Conservation (phyloP, 148 eudicot species). For the Beta vulgaris region DNA sequence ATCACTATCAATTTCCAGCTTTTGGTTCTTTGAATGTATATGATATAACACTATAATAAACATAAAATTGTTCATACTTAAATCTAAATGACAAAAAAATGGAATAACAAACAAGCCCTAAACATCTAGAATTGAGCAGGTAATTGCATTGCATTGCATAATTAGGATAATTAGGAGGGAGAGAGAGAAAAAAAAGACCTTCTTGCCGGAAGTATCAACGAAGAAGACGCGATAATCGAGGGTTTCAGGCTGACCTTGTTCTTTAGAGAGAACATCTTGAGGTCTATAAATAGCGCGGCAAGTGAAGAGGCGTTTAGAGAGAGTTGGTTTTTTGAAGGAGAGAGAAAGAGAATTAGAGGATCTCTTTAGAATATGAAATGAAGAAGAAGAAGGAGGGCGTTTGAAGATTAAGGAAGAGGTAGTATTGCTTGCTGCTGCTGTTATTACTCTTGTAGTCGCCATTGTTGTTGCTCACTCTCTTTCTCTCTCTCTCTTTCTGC, state of each 20-base stretch:
- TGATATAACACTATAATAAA: too few species aligned
- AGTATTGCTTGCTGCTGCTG: constrained; percentile 38
- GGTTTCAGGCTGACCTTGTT: constrained; percentile 70
- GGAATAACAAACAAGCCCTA: background rate
- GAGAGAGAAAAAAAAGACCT: constrained; percentile 33
- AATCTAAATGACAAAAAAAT: background rate
- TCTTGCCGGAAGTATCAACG: constrained; percentile 64
- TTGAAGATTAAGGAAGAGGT: constrained; percentile 49
- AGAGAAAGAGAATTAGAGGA: constrained; percentile 32
- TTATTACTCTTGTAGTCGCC: constrained; percentile 61
- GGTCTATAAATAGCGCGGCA: constrained; percentile 62
- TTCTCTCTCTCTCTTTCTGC: background rate
- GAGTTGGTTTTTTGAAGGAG: constrained; percentile 33
- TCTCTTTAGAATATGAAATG: constrained; percentile 5
- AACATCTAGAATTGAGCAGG: too few species aligned
- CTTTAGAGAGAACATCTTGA: constrained; percentile 39
- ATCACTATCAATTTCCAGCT: too few species aligned
- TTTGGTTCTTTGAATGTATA: too few species aligned
- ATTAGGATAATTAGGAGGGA: background rate
- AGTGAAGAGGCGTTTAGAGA: constrained; percentile 47
- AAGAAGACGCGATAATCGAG: constrained; percentile 82
- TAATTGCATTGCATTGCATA: background rate
- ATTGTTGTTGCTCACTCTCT: constrained; percentile 22
- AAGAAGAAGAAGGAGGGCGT: constrained; percentile 26
- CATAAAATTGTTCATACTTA: too few species aligned